These are phyloP conservation scores for Lichtheimia hyalospora DNA, from an alignment of 371 early-diverging fungal species.

Conservation along the genomic window DNA sequence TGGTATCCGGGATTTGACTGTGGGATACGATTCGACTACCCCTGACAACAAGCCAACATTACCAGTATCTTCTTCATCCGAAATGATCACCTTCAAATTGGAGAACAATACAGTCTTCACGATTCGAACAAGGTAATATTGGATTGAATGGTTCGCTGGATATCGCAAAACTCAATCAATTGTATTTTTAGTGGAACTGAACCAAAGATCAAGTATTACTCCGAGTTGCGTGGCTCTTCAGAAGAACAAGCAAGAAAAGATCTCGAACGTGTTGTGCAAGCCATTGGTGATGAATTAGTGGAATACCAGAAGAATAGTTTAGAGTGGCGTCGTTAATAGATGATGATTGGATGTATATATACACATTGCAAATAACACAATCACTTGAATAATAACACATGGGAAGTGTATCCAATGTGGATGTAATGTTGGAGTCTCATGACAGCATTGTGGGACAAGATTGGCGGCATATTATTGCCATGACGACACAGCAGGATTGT, in stretches of 20 bases:
- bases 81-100: conserved; percentile 91
- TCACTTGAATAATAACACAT: too few relatives aligned
- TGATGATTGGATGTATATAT: too few relatives aligned
- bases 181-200: conserved; percentile 76
- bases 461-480: too few relatives aligned
- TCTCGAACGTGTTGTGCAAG: conserved; percentile 48
- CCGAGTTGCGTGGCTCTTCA: conserved; percentile 68
- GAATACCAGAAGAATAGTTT: conserved; percentile 57
- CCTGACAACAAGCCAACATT: conserved; percentile 67
- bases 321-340: conserved; percentile 13
- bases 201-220: conserved; percentile 96
- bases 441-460: too few relatives aligned
- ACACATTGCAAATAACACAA: too few relatives aligned
- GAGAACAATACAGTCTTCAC: conserved; percentile 75
- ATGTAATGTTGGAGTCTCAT: too few relatives aligned
- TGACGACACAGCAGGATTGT: too few relatives aligned
- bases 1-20: conserved; percentile 84
- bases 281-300: conserved; percentile 57
- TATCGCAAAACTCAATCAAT: too few relatives aligned
- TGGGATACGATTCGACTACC: conserved; percentile 81
- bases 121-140: conserved; percentile 63
- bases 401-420: too few relatives aligned
- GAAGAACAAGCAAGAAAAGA: conserved; percentile 54
- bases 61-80: conserved; percentile 78
- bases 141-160: too few relatives aligned